phyloP scores from a whole-genome alignment of 305 asterid species.

The Euphrasia arctica region DNA sequence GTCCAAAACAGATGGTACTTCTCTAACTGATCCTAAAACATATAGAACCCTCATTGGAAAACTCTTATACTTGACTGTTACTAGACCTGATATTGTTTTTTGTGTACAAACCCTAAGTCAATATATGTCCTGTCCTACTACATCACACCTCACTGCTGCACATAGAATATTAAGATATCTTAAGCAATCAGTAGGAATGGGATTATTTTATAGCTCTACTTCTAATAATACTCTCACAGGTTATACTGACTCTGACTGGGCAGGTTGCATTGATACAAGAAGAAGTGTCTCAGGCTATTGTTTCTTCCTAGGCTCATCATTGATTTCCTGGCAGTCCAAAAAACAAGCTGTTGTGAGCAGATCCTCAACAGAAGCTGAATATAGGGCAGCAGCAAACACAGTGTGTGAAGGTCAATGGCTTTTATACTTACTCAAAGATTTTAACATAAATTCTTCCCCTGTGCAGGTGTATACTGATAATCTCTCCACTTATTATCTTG shows the following conservation, averaged over 20 bases:
- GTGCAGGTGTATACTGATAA: no score
- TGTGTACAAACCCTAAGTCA: background rate
- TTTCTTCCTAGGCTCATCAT: no score
- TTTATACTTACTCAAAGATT: no score
- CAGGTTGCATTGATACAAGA: background rate
- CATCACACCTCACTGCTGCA: background rate
- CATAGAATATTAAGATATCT: background rate
- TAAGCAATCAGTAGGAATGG: background rate
- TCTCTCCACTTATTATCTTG: no score
- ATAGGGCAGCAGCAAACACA: no score
- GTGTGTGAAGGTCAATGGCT: no score
- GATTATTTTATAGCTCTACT: background rate
- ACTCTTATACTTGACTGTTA: background rate
- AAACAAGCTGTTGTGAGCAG: no score
- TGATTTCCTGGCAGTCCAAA: no score
- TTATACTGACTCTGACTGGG: background rate
- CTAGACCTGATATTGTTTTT: background rate
- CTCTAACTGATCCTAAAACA: background rate
- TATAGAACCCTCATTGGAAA: background rate
- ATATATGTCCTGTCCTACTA: background rate
- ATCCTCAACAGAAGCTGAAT: no score
- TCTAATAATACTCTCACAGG: background rate
- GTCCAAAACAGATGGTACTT: background rate
- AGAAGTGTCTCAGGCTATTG: no score
- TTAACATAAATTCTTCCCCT: no score